Evolutionary conservation across 495 filamentous ascomycete species (phyloP), one percentile per base, ranked within the genome.

Genomic region (Penicillium alfredii): DNA sequence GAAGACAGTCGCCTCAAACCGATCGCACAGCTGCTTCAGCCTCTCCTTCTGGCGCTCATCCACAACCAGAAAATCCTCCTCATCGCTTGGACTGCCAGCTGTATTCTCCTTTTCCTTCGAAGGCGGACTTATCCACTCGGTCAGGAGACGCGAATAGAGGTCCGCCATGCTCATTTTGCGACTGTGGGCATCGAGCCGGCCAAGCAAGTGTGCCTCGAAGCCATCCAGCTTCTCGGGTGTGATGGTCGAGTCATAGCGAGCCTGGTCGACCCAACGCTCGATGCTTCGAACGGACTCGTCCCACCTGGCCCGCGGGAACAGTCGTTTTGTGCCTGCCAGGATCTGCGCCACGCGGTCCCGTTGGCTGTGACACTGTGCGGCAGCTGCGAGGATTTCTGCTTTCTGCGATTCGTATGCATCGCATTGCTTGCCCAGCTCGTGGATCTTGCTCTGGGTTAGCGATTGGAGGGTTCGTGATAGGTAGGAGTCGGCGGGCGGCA

Each of bases 131-230:
- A 77, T 60, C 75, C 76, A 80, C 45, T 81, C 72, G 0, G 66
- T 78, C 23, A 79, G 63, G 8, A 81, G 53, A 30, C 68, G 63
- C 14, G 71, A 75, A 46, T 78, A 80, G 9, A 81, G 46, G 34
- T 68, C 63, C 1, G 74, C 74, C 20, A 77, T 72, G 30, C 69
- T 51, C 19, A 69, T 68, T 30, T 73, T 75, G 16, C 66, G 53
- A 15, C 71, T 73, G 37, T 74, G 70, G 2, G 58, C 52, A 29
- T 71, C 58, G 4, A 73, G 55, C 29, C 58, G 51, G n/a, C 58
- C 51, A 17, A 58, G 35, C 9, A 77, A 49, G 7, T 58, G 53
- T 4, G 53, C 43, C 44, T 76, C 63, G 64, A 69, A 77, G 11
- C 57, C 42, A 4, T 43, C 24, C 6, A 69, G 43, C 24, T 58